Conservation (phyloP, 176 grass and related monocot species). For the Pharus latifolius region DNA sequence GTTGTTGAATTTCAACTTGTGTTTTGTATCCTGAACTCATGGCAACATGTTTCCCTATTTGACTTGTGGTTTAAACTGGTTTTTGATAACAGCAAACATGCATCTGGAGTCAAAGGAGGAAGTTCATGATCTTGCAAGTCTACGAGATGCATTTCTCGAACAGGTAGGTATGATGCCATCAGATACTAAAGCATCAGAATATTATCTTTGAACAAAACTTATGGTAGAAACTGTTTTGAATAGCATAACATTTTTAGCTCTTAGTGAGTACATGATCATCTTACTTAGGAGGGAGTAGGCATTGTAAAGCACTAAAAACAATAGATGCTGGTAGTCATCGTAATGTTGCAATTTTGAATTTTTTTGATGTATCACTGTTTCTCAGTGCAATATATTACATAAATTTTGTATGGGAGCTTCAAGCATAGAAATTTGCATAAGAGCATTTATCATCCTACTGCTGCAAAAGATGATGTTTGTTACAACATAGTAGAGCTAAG, state of each 20-base stretch:
- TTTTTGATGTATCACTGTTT: neutral
- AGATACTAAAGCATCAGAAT: conserved; percentile 5
- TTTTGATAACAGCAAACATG: conserved; percentile 50
- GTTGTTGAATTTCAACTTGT: conserved; percentile 18
- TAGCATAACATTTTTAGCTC: neutral
- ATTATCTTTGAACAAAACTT: neutral
- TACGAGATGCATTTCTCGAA: conserved; percentile 67
- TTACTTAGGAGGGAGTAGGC: neutral
- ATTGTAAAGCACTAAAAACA: neutral
- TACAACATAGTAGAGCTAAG: neutral
- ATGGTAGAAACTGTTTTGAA: neutral
- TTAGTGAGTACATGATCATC: neutral
- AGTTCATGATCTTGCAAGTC: conserved; percentile 51
- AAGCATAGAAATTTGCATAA: too few species aligned
- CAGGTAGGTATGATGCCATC: conserved; percentile 47
- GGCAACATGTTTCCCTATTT: neutral
- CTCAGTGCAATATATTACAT: neutral
- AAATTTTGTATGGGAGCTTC: neutral
- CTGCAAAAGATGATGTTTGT: neutral
- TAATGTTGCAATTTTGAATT: neutral
- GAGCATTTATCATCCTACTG: neutral
- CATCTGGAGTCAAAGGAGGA: conserved; percentile 73
- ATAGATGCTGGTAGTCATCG: neutral
- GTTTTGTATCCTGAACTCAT: neutral
- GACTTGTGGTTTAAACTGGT: conserved; percentile 36